Conservation (phyloP, 495 filamentous ascomycete species). For the Penicillium manginii region DNA sequence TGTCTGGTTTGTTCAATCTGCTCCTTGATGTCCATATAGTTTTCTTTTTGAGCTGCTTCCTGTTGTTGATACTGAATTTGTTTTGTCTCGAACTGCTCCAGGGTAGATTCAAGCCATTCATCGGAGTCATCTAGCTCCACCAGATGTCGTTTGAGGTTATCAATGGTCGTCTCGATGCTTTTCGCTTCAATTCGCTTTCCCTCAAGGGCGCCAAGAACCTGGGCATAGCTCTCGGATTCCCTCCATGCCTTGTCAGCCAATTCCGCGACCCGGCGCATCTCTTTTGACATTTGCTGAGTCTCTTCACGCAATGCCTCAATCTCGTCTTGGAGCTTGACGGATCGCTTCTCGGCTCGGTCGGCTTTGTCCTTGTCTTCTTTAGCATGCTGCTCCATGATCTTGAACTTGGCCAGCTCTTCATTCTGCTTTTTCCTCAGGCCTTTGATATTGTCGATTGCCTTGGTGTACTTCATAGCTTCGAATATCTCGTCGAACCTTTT, state of each 20-base stretch:
- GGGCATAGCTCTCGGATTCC: constrained; percentile 62
- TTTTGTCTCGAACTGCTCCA: constrained; percentile 81
- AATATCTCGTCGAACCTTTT: constrained; percentile 98
- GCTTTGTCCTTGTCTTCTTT: constrained; percentile 88
- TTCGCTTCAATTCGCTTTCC: constrained; percentile 73
- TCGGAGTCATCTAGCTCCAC: constrained; percentile 79
- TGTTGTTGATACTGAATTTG: constrained; percentile 66
- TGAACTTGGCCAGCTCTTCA: constrained; percentile 69
- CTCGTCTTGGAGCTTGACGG: constrained; percentile 66
- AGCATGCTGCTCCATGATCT: constrained; percentile 71
- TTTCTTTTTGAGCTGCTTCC: constrained; percentile 60
- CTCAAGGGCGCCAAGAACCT: constrained; percentile 70
- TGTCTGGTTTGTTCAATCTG: constrained; percentile 62
- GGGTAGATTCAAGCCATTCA: constrained; percentile 70
- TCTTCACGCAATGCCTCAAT: constrained; percentile 69
- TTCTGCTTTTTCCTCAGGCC: constrained; percentile 78
- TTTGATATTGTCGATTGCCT: constrained; percentile 95
- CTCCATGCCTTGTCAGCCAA: constrained; percentile 63
- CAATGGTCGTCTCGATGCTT: constrained; percentile 64
- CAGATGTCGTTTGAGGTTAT: constrained; percentile 69
- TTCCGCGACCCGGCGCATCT: constrained; percentile 58
- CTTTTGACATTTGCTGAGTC: constrained; percentile 55
- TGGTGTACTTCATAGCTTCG: constrained; percentile 94
- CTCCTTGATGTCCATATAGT: constrained; percentile 64
- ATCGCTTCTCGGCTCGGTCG: constrained; percentile 68